A percentile compares a stretch with the other conserved stretches of the same genome.
These are phyloP conservation scores for Kluyveromyces sp. DNA, from an alignment of 1,139 yeast species.

Conservation along the genomic window DNA sequence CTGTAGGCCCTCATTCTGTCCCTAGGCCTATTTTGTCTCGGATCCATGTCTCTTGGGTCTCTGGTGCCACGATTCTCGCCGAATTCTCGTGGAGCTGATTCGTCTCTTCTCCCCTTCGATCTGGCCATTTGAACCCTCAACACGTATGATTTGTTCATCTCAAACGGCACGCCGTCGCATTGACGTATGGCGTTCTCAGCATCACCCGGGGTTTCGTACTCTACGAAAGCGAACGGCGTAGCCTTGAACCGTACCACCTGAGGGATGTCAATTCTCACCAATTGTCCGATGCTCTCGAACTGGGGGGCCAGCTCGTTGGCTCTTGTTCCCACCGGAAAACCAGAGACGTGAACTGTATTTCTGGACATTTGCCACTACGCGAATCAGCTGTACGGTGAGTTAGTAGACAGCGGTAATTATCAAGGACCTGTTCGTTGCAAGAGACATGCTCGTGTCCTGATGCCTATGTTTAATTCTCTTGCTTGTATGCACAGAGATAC, in stretches of 20 bases:
- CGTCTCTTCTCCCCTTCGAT: conserved; percentile 38
- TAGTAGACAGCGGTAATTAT: too few species aligned
- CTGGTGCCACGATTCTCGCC: conserved; percentile 17
- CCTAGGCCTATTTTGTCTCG: conserved; percentile 4
- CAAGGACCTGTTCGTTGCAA: too few species aligned
- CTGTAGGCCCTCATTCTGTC: conserved; percentile 5
- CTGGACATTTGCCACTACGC: conserved; percentile 16
- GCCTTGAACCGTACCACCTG: conserved; percentile 62
- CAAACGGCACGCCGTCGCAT: conserved; percentile 41
- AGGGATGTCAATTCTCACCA: conserved; percentile 62
- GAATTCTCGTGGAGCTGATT: not conserved
- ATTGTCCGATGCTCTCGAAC: conserved; percentile 62
- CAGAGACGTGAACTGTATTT: conserved; percentile 54
- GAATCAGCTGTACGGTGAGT: too few species aligned
- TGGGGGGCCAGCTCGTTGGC: conserved; percentile 64
- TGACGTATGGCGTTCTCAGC: conserved; percentile 54
- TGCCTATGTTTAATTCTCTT: too few species aligned
- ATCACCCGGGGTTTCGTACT: conserved; percentile 51
- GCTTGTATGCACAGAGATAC: too few species aligned
- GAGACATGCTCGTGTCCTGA: too few species aligned
- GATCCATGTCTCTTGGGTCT: conserved; percentile 5
- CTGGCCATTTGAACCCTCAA: conserved; percentile 54
- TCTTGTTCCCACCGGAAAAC: conserved; percentile 51
- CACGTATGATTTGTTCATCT: conserved; percentile 37
- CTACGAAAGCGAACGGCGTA: conserved; percentile 68